Evolutionary conservation across 148 eudicot genomes (phyloP).

Genomic region (Rhododendron ovatum): DNA sequence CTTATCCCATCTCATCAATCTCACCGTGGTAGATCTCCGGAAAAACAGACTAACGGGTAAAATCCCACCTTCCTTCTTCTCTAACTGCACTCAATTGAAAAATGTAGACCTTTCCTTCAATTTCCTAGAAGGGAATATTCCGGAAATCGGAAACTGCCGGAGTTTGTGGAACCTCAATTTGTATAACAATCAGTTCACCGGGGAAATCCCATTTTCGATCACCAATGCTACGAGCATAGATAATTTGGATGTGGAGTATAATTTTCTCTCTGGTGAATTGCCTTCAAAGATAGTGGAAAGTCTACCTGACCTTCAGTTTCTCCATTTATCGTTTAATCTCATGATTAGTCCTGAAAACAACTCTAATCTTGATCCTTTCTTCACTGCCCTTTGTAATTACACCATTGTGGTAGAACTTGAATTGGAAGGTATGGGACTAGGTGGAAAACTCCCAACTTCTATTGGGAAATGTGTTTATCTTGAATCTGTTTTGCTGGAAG

Average conservation of each 20-base stretch:
- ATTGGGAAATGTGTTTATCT: constrained; percentile 10
- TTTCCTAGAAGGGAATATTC: constrained; percentile 24
- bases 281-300: constrained; percentile 23
- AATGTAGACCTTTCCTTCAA: constrained; percentile 31
- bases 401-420: constrained; percentile 19
- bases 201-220: constrained; percentile 29
- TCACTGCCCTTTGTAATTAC: constrained; percentile 25
- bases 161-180: constrained; percentile 24
- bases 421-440: constrained; percentile 30
- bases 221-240: constrained; percentile 18
- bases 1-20: constrained; percentile 8
- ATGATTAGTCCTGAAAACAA: constrained; percentile 30
- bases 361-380: constrained; percentile 35
- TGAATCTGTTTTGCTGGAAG: constrained; percentile 14
- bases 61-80: constrained; percentile 29
- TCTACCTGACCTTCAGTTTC: constrained; percentile 3
- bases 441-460: constrained; percentile 24
- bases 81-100: constrained; percentile 25
- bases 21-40: constrained; percentile 7
- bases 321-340: constrained; percentile 28
- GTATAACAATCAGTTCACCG: constrained; percentile 19
- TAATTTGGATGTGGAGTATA: constrained; percentile 27
- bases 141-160: constrained; percentile 26
- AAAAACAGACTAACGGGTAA: constrained; percentile 22
- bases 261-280: constrained; percentile 27